Base-by-base conservation (phyloP, 2,329 filamentous ascomycete genomes). In the Aureobasidium subglaciale region DNA sequence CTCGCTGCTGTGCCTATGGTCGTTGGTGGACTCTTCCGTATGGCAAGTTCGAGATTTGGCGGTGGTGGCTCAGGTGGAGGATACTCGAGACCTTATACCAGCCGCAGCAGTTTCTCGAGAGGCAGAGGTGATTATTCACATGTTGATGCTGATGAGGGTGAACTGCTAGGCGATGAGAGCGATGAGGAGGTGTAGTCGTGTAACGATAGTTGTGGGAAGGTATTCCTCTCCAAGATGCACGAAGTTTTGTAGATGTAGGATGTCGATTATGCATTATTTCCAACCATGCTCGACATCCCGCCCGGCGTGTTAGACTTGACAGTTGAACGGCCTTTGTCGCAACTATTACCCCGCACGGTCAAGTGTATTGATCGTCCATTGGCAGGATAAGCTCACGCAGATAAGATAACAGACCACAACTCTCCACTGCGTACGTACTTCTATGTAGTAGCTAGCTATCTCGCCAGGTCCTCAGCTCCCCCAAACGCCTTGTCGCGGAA, bases 61-160 rank as follows among this genome's bases (percentile, higher is more conserved):
- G 78, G 81, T 24, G 69, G 78, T 9, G 71, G 79, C 10, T 65
- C 75, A 53, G 72, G 75, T 42, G 78, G 73, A 57, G 56, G 81
- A 3, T 80, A 81, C 32, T 72, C 72, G 34, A 77, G 87, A 58
- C 83, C 86, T 56, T 99, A 95, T 69, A 93, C 90, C 15, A 95
- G 88, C 48, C 78, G 95, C 58, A 88, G 88, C 65, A 92, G 88
- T 59, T 99, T 99, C 72, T 87, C 90, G 5, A 82, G 90, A 56
- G 87, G 89, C 1, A 81, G 88, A 56, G 86, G 87, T n/a, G 89
- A 96, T 70, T 97, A 97, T 70, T 83, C 85, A 15, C 80, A 86
- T 64, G 90, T 96, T 50, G 90, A 95, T 64, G 88, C 93, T 49
- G 93, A 97, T 67, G 93, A 97, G 69, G 92, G 92, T 46, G 92